Conservation (phyloP, 2,329 filamentous ascomycete species). For the Shiraia sp. region DNA sequence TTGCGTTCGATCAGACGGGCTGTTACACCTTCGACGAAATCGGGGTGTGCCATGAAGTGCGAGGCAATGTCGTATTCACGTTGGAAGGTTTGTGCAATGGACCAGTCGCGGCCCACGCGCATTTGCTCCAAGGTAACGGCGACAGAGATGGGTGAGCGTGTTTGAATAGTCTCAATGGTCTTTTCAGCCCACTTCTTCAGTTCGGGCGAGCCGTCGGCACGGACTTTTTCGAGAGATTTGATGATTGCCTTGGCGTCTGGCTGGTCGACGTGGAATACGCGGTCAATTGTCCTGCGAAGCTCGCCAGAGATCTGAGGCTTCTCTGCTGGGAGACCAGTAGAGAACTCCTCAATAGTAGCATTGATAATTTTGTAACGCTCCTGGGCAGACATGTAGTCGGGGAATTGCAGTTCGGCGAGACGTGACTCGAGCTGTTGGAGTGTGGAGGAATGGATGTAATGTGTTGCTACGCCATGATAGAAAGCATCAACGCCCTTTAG, state of each 20-base stretch:
- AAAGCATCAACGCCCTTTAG: slow-evolving; percentile 83
- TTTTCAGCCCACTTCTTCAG: slow-evolving; percentile 75
- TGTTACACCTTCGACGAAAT: slow-evolving; percentile 91
- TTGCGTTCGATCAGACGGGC: slow-evolving; percentile 76
- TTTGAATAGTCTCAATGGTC: slow-evolving; percentile 73
- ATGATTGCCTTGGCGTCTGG: slow-evolving; percentile 72
- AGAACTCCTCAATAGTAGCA: slow-evolving; percentile 88
- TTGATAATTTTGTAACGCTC: slow-evolving; percentile 75
- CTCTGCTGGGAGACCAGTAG: slow-evolving; percentile 75
- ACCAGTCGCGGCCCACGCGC: slow-evolving; percentile 74
- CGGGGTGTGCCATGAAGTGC: slow-evolving; percentile 86
- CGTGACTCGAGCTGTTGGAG: slow-evolving; percentile 80
- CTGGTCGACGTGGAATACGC: slow-evolving; percentile 56
- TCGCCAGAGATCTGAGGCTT: slow-evolving; percentile 62
- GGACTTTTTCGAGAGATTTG: slow-evolving; percentile 59
- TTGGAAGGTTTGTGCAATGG: slow-evolving; percentile 81
- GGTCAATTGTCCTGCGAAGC: slow-evolving; percentile 80
- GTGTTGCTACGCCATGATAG: slow-evolving; percentile 89
- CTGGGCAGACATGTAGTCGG: slow-evolving; percentile 68
- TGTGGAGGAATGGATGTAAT: slow-evolving; percentile 91
- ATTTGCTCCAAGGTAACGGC: slow-evolving; percentile 85
- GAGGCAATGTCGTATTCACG: slow-evolving; percentile 82
- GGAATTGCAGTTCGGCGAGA: slow-evolving; percentile 86
- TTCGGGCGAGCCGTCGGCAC: slow-evolving; percentile 36
- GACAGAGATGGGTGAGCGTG: slow-evolving; percentile 83